Percentiles rank a stretch among this genome's conserved stretches.
Conservation (phyloP, 2,329 filamentous ascomycete genomes). For the Colletotrichum cuscutae region DNA sequence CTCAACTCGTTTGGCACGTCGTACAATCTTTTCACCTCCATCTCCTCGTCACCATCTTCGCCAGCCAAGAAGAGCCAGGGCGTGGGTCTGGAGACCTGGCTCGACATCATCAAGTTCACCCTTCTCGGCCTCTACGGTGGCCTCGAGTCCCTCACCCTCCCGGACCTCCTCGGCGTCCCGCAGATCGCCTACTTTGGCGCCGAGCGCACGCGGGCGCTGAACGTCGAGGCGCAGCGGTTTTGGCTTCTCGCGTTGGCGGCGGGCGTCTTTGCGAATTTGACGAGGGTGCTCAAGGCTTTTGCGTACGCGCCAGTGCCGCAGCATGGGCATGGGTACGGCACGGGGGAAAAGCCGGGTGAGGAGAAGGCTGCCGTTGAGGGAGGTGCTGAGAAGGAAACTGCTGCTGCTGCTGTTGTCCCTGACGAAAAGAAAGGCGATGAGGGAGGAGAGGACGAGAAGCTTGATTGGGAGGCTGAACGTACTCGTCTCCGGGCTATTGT, state of each 20-base stretch:
- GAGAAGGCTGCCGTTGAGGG: slow-evolving; percentile 19
- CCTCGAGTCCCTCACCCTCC: slow-evolving; percentile 72
- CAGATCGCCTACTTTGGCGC: slow-evolving; percentile 63
- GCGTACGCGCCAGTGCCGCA: slow-evolving; percentile 48
- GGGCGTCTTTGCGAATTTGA: slow-evolving; percentile 55
- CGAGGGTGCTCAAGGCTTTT: slow-evolving; percentile 53
- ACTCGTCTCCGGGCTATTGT: slow-evolving; percentile 48
- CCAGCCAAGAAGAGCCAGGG: not conserved
- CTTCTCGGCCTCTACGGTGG: slow-evolving; percentile 75
- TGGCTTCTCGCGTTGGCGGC: slow-evolving; percentile 74
- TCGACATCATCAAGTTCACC: slow-evolving; percentile 67
- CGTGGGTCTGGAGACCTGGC: slow-evolving; percentile 48
- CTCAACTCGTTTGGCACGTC: slow-evolving; percentile 67
- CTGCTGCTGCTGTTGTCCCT: not conserved
- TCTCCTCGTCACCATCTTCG: slow-evolving; percentile 37
- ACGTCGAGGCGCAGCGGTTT: slow-evolving; percentile 72
- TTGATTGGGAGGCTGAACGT: slow-evolving; percentile 43
- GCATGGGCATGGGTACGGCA: slow-evolving; percentile 42
- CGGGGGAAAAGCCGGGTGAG: slow-evolving; percentile 25
- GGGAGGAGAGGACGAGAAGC: slow-evolving; percentile 26
- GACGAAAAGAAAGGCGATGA: slow-evolving; percentile 13
- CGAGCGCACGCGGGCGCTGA: slow-evolving; percentile 56
- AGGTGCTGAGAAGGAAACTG: slow-evolving; percentile 35
- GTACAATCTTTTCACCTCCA: slow-evolving; percentile 50
- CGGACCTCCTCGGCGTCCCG: slow-evolving; percentile 60